Percentiles rank a stretch among this genome's conserved stretches.
phyloP scores from a whole-genome alignment of 129 eudicot genomes.

The Oenanthe sinensis region DNA sequence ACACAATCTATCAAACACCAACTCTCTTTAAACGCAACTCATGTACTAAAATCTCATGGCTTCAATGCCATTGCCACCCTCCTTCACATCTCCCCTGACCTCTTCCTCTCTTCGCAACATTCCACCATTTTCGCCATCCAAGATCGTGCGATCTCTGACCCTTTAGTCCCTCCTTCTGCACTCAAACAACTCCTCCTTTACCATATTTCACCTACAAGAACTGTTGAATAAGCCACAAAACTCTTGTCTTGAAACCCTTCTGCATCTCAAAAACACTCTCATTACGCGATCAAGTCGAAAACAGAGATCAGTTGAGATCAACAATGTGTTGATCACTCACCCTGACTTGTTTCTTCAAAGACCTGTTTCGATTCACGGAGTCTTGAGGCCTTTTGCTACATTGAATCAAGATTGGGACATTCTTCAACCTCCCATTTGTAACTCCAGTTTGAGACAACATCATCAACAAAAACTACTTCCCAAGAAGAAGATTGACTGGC shows the following conservation, averaged over 20 bases:
- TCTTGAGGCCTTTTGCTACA: conserved; percentile 25
- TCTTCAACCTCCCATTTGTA: conserved; percentile 26
- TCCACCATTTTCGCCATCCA: conserved; percentile 61
- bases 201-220: conserved; percentile 45
- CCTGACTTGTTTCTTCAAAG: conserved; percentile 58
- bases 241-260: conserved; percentile 41
- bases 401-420: conserved; percentile 26
- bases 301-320: conserved; percentile 36
- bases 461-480: neutral
- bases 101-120: conserved; percentile 38
- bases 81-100: conserved; percentile 56
- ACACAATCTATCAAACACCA: conserved; percentile 13
- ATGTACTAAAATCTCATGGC: conserved; percentile 44
- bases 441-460: neutral
- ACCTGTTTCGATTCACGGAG: conserved; percentile 48
- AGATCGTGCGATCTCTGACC: conserved; percentile 37
- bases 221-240: conserved; percentile 34
- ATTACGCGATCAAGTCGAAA: conserved; percentile 29
- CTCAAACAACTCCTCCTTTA: conserved; percentile 36
- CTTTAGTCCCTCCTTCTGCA: conserved; percentile 36
- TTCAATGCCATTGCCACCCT: conserved; percentile 51
- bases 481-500: conserved; percentile 33
- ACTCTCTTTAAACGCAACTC: conserved; percentile 38
- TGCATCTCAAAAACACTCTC: conserved; percentile 19
- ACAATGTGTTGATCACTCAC: conserved; percentile 48